Conservation (phyloP, 2,329 filamentous ascomycete genomes). For the Fusarium algeriense region DNA sequence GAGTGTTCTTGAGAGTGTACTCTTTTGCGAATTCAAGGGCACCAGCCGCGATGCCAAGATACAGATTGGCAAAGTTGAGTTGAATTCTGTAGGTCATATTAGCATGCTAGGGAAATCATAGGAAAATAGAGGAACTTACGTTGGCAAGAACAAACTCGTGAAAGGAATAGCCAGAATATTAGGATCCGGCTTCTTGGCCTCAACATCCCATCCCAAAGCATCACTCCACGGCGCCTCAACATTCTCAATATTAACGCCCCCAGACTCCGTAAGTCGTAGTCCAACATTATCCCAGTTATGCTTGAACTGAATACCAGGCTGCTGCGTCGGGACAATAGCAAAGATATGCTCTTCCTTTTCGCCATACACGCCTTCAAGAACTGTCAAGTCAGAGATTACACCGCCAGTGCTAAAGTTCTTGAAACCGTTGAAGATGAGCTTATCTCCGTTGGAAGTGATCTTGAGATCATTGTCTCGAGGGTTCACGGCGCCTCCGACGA, state of each 20-base stretch:
- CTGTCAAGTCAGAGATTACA: conserved; percentile 73
- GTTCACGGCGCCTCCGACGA: conserved; percentile 75
- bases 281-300: conserved; percentile 25
- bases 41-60: conserved; percentile 7
- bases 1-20: conserved; percentile 68
- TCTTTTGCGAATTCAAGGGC: conserved; percentile 57
- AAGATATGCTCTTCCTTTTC: conserved; percentile 18
- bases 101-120: not conserved
- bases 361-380: conserved; percentile 72
- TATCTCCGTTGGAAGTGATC: conserved; percentile 65
- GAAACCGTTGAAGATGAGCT: conserved; percentile 69
- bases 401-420: conserved; percentile 78
- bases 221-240: conserved; percentile 5
- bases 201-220: conserved; percentile 14
- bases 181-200: conserved; percentile 8
- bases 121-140: not conserved
- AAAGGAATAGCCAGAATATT: conserved; percentile 8
- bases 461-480: conserved; percentile 66
- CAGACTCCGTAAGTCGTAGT: conserved; percentile 7
- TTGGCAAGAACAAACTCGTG: not conserved
- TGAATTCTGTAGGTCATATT: not conserved
- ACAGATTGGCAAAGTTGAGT: conserved; percentile 17
- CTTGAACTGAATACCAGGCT: conserved; percentile 12
- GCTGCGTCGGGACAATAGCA: conserved; percentile 12
- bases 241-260: conserved; percentile 12